Base-by-base conservation (phyloP, 208 protist species). In the Crithidia acanthocephali region DNA sequence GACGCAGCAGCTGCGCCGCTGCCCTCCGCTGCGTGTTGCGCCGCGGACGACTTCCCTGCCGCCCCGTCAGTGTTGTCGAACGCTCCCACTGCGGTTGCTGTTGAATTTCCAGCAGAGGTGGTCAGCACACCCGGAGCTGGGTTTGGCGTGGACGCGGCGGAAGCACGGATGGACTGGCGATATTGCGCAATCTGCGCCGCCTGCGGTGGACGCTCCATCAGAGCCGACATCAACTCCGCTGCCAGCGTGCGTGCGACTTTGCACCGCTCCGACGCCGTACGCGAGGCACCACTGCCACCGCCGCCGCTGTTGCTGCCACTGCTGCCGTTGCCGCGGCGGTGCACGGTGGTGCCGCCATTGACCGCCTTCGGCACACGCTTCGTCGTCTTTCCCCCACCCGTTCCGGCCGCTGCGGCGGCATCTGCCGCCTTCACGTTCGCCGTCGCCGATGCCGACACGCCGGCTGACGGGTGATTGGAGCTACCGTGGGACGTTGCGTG, bases 131-230 rank as follows among this genome's bases (percentile, higher is more conserved):
- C 44, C 47, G n/a, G 40, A 1, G 35, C 20, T 25, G 59, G 23
- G 6, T 53, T 23, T 32, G 45, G 35, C 6, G 71, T 75, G 35
- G 51, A 42, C 0, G 50, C 11, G 6, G 57, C 30, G n/a, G 51
- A n/a, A 1, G 47, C 11, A 8, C 28, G 22, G 45, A 57, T 30
- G 18, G 48, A 20, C 30, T 72, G 55, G 56, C 67, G 74, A 60
- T 76, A 81, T 27, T 59, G 62, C 20, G 56, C 47, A 25, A 86
- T 74, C 22, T 52, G 59, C 2, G 61, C 51, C 16, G 61, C 42
- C 35, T 82, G 70, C 18, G 83, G 84, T 3, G 81, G 76, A 22
- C 66, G 57, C 20, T 84, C 60, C 76, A 87, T 86, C 20, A 92
- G 64, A 13, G 63, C 33, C 6, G 82, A 85, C 70, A 92, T 83